Percentiles rank a stretch among this genome's conserved stretches.
phyloP scores from a whole-genome alignment of 306 rosid genomes.

The Acacia confusa region DNA sequence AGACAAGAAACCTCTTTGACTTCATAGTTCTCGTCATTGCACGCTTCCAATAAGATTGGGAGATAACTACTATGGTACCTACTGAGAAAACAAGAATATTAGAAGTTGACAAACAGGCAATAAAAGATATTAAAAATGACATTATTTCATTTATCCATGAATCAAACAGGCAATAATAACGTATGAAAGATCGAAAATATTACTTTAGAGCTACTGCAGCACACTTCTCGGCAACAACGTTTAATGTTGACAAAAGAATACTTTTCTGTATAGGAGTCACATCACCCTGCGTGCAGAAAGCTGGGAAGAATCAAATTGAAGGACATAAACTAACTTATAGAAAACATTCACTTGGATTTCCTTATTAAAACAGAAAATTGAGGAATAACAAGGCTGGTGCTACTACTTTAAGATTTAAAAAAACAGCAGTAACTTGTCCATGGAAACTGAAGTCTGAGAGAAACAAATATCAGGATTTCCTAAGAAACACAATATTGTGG shows the following conservation, averaged over 20 bases:
- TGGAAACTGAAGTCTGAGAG: neutral
- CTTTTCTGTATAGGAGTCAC: constrained; percentile 34
- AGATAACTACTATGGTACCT: constrained; percentile 37
- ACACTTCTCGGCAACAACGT: constrained; percentile 38
- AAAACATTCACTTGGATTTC: neutral
- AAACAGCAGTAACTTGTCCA: constrained; percentile 2
- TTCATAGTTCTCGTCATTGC: constrained; percentile 35
- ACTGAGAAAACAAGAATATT: neutral
- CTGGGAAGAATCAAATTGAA: constrained; percentile 28
- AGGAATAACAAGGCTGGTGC: constrained; percentile 15
- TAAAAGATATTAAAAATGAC: neutral
- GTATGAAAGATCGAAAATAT: neutral
- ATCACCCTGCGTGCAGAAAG: constrained; percentile 35
- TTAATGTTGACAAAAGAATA: constrained; percentile 36
- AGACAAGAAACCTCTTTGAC: constrained; percentile 42
- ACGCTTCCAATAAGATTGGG: constrained; percentile 38
- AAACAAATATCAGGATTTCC: neutral
- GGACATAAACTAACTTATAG: neutral
- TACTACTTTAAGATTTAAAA: constrained; percentile 1
- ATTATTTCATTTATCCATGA: constrained; percentile 17
- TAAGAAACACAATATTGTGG: neutral
- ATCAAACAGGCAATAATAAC: constrained; percentile 12
- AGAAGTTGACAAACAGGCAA: too few species aligned
- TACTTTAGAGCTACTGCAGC: constrained; percentile 36
- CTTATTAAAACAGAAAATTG: neutral